Evolutionary conservation across 2,329 filamentous ascomycete species (phyloP), one percentile per base, ranked within the genome.

Genomic region (Neocatenulostroma microsporum): DNA sequence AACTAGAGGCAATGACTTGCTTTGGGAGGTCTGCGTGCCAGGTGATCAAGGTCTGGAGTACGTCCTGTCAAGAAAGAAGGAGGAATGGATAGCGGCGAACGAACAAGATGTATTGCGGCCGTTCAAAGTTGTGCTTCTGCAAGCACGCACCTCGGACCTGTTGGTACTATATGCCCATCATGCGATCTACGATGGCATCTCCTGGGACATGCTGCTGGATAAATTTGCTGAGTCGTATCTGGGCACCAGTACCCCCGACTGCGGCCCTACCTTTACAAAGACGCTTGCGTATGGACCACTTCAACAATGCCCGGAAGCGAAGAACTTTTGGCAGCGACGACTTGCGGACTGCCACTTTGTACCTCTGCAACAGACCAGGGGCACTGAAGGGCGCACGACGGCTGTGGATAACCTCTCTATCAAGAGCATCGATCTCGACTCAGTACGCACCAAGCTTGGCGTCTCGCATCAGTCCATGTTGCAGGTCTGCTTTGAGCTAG

Each of bases 111-210:
- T n/a, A n/a, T n/a, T n/a, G n/a, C n/a, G n/a, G n/a, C n/a, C n/a
- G n/a, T n/a, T n/a, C n/a, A n/a, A n/a, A n/a, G n/a, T n/a, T n/a
- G n/a, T n/a, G n/a, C n/a, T n/a, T n/a, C n/a, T n/a, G n/a, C n/a
- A n/a, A n/a, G n/a, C n/a, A n/a, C n/a, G n/a, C n/a, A n/a, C n/a
- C n/a, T n/a, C n/a, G n/a, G n/a, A n/a, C n/a, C n/a, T n/a, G 0
- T 60, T 94, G 21, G 61, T 69, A 2, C 51, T 94, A 2, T 73
- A 82, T 30, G 78, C 93, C 1, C 94, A 94, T 60, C 88, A 95
- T 55, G 86, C 75, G 0, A 59, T 94, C 0, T 95, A 95, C 49
- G 88, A 95, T 58, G 88, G 86, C 2, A 81, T 74, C 46, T 89
- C 86, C 42, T 72, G 94, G 25, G 69, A 73, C 2, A 57, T 85